A percentile compares a stretch with the other conserved stretches of the same genome.
These are phyloP conservation scores for Emericellopsis terricola DNA, from an alignment of 495 filamentous ascomycete species.

Conservation along the genomic window DNA sequence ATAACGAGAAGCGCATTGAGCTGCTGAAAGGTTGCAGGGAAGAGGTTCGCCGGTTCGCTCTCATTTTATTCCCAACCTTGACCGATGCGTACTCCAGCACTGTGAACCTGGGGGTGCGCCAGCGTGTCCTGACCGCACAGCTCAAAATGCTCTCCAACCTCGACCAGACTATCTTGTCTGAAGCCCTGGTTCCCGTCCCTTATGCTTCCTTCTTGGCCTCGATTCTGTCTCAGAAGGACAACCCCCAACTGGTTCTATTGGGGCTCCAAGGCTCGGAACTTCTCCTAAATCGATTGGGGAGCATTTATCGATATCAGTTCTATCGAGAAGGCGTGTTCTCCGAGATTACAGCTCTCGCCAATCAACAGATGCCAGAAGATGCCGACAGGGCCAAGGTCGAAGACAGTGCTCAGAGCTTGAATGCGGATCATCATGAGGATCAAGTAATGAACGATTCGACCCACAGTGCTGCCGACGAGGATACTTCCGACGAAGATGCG, in stretches of 20 bases:
- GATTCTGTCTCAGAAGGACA: slow-evolving; percentile 91
- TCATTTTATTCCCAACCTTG: slow-evolving; percentile 88
- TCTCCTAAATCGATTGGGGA: slow-evolving; percentile 61
- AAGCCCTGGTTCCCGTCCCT: slow-evolving; percentile 74
- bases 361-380: slow-evolving; percentile 16
- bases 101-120: slow-evolving; percentile 91
- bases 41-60: slow-evolving; percentile 78
- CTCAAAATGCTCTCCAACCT: slow-evolving; percentile 97
- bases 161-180: slow-evolving; percentile 64
- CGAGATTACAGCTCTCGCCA: slow-evolving; percentile 67
- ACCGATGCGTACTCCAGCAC: slow-evolving; percentile 97
- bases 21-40: slow-evolving; percentile 63
- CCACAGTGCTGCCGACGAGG: slow-evolving; percentile 1
- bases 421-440: slow-evolving; percentile 1
- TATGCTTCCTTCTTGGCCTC: slow-evolving; percentile 96
- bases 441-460: not conserved
- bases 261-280: slow-evolving; percentile 82
- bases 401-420: not conserved
- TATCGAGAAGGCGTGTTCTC: slow-evolving; percentile 93
- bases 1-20: slow-evolving; percentile 61
- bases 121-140: slow-evolving; percentile 88
- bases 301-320: slow-evolving; percentile 89
- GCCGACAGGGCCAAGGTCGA: slow-evolving; percentile 5
- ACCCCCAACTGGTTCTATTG: slow-evolving; percentile 66
- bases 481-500: slow-evolving; percentile 22